Evolutionary conservation across 306 rosid genomes (phyloP), one percentile per base, ranked within the genome.

Genomic region (Hippophae tibetana): DNA sequence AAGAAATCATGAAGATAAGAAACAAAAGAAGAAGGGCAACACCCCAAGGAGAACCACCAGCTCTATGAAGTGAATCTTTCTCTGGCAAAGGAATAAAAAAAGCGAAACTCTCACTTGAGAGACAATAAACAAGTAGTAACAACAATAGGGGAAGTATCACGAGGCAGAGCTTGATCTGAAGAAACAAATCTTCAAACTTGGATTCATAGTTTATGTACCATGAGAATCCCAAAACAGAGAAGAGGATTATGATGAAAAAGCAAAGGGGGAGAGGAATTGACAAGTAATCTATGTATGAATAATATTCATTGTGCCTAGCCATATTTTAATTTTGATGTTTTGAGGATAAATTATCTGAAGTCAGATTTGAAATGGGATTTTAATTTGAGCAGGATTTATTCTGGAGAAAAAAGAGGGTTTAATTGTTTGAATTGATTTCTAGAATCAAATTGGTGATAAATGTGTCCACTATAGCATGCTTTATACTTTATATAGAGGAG

Each of bases 11-110:
- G 64, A 74, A 74, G 51, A 90, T 43, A 6, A 90, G 72, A 42
- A 90, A 74, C 12, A 90, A 50, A 57, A 90, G 96, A 79, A 90
- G 54, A 7, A 81, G 52, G 0, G 70, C 95, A 0, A 90, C 84
- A 3, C 97, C 97, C 95, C 95, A 90, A 0, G 97, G 97, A 2
- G 97, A 87, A 1, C 84, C 95, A 11, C 95, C 92, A 9, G 92
- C 97, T 6, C 89, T 72, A 45, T 87, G 96, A 38, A 90, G 76
- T 13, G 87, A 77, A 0, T 90, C 85, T 55, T 57, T 74, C 54
- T 85, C 87, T 0, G 92, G 86, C 38, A 74, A 69, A 1, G 86
- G 90, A 9, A 72, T 2, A 1, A 77, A 57, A 48, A 70, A 65
- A 0, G 87, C 56, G 3, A 66, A 18, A 6, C 78, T 80, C 3